Evolutionary conservation across 139 green algal genomes (phyloP), one percentile per base, ranked within the genome.

Genomic region (Dunaliella primolecta): DNA sequence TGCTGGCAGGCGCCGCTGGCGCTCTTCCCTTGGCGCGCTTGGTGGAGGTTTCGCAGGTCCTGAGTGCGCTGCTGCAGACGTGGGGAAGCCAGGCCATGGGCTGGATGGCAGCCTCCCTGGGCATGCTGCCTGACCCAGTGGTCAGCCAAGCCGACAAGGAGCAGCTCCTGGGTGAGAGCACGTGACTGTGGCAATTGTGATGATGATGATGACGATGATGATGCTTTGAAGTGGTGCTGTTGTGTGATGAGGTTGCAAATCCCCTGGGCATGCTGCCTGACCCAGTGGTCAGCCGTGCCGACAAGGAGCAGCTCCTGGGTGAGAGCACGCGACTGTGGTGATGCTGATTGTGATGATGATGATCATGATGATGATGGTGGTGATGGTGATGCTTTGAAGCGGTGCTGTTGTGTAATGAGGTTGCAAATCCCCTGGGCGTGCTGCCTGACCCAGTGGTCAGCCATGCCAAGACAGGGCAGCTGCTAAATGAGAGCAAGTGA

Each of bases 1-100:
- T 94, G 87, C 81, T 96, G 72, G 89, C 88, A 3, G 91, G 92
- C 3, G 86, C 82, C 11, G 81, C 85, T 30, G 92, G 93, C 30
- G 89, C 84, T 34, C 84, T 94, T 78, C 91, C 92, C 21, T 71
- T 82, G 20, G 85, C 81, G 29, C 88, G 91, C 24, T 77, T 93
- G 56, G 35, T 33, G 1, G 85, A 93, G 31, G 81, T 96, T 23
- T 77, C 78, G 0, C 87, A 89, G 2, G 89, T 90, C 33, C 84
- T 96, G 32, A 83, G 90, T 3, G 89, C 88, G 30, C 70, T 97
- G 84, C 33, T 90, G 83, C 84, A 84, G 57, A 81, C 70, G 29
- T 85, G 81, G 24, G 37, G 77, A 15, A 29, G 76, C 27, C 75
- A 85, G 80, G 90, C 88, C 3, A 75, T 94, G 71, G 80, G 87